These are phyloP conservation scores for Chrysosporium keratinophilum DNA, from an alignment of 2,329 filamentous ascomycete genomes.

Conservation along the genomic window DNA sequence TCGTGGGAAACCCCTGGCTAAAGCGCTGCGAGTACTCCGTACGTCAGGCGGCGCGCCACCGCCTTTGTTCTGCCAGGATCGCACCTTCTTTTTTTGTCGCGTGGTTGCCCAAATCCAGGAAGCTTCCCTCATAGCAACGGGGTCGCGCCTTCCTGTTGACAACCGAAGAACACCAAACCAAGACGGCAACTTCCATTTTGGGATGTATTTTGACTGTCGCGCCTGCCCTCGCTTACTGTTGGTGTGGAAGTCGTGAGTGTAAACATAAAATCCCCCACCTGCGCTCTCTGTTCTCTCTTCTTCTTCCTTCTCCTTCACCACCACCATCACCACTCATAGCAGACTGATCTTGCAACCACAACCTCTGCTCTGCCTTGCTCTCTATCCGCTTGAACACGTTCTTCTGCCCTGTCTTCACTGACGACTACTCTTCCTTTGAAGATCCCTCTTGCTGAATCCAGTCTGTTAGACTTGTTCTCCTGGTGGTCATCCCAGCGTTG, in stretches of 20 bases:
- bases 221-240: not conserved
- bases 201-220: not conserved
- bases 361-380: too few species aligned
- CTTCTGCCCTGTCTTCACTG: too few species aligned
- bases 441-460: too few species aligned
- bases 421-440: too few species aligned
- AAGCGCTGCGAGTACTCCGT: too few species aligned
- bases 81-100: not conserved
- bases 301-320: conserved; percentile 2
- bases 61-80: not conserved
- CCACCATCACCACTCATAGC: not conserved
- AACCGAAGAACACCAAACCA: not conserved
- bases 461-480: too few species aligned
- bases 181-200: not conserved
- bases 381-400: too few species aligned
- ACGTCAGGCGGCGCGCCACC: not conserved
- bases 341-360: too few species aligned
- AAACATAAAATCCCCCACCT: not conserved
- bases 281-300: not conserved
- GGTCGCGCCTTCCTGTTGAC: not conserved
- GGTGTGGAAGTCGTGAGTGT: not conserved
- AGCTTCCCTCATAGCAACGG: not conserved
- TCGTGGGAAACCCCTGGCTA: too few species aligned
- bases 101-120: not conserved
- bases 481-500: too few species aligned